Conservation (phyloP, 306 rosid species). For the Ochetophila trinervis region DNA sequence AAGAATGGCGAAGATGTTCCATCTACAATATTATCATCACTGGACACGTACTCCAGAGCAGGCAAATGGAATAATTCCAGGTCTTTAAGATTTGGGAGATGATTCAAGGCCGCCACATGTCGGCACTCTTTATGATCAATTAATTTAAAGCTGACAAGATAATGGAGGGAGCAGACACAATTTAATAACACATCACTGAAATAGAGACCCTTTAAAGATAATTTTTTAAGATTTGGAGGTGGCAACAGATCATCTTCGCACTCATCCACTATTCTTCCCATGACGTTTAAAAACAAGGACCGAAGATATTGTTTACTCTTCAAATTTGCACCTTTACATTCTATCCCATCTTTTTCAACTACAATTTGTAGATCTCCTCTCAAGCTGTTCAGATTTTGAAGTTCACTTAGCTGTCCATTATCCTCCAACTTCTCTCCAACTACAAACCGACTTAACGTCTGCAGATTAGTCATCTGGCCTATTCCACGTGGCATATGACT, state of each 20-base stretch:
- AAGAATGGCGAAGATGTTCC: background rate
- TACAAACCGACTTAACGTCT: background rate
- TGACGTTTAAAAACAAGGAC: background rate
- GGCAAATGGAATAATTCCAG: background rate
- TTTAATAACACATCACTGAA: no score
- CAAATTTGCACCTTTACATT: constrained; percentile 1
- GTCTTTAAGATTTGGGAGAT: background rate
- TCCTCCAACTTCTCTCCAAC: background rate
- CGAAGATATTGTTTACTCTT: background rate
- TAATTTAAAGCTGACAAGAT: background rate
- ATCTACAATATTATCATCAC: background rate
- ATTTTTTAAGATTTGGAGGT: background rate
- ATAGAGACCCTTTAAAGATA: background rate
- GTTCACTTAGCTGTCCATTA: background rate
- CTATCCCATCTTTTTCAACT: background rate
- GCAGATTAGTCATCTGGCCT: no score
- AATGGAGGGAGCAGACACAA: background rate
- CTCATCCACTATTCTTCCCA: background rate
- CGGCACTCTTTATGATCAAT: background rate
- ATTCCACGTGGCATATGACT: no score
- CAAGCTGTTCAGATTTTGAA: background rate
- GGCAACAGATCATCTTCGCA: background rate
- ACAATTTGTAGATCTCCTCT: background rate
- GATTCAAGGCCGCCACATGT: background rate
- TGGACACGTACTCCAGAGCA: constrained; percentile 1